Evolutionary conservation across 257 asterid genomes (phyloP).

Genomic region (Euphrasia confusa): DNA sequence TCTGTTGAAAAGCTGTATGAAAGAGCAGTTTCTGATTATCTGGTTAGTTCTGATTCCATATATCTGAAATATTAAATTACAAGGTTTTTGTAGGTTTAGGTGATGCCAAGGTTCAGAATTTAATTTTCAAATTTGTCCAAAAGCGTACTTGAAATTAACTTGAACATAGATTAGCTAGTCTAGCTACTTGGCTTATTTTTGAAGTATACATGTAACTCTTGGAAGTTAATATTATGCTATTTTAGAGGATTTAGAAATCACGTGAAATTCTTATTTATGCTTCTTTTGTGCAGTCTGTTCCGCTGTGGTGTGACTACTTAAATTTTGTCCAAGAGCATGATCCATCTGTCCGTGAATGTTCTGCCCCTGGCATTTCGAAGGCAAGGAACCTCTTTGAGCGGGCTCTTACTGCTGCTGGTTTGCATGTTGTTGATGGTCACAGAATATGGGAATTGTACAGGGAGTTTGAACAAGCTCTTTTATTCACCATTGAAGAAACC

Average conservation of each 20-base stretch:
- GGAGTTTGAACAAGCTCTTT: constrained; percentile 73
- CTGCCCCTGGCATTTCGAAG: constrained; percentile 63
- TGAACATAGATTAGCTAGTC: constrained; percentile 9
- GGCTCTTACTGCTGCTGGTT: constrained; percentile 84
- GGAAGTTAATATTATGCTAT: constrained; percentile 18
- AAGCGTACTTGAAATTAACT: constrained; percentile 7
- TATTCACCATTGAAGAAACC: constrained; percentile 50
- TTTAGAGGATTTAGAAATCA: constrained; percentile 9
- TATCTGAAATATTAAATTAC: constrained; percentile 17
- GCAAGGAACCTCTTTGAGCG: constrained; percentile 81
- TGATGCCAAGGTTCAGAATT: constrained; percentile 18
- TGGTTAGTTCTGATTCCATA: constrained; percentile 46
- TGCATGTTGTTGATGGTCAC: constrained; percentile 83
- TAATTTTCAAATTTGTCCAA: background rate
- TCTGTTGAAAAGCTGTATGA: constrained; percentile 72
- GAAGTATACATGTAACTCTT: constrained; percentile 13
- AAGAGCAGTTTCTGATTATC: constrained; percentile 84
- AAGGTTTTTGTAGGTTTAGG: constrained; percentile 1
- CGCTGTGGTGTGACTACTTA: constrained; percentile 86
- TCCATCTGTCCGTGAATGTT: constrained; percentile 48
- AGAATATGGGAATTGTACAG: constrained; percentile 79
- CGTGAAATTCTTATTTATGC: constrained; percentile 6
- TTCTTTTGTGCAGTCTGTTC: constrained; percentile 67
- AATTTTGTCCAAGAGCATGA: constrained; percentile 75
- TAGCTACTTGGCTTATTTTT: background rate